Conservation (phyloP, 352 stramenopile genomes). For the Aphanomyces cochlioides region DNA sequence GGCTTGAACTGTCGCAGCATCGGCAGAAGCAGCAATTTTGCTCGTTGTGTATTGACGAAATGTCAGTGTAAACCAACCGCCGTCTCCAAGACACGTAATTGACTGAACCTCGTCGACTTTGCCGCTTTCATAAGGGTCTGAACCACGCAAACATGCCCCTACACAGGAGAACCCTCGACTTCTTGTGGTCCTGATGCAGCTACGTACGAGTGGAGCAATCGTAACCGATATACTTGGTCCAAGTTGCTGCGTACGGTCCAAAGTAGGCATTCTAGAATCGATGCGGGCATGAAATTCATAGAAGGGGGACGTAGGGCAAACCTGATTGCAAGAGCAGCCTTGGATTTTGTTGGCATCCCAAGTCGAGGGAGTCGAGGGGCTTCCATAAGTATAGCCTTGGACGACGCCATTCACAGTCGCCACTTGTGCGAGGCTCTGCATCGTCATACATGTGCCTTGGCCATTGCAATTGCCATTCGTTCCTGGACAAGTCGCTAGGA, state of each 20-base stretch:
- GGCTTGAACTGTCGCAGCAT: slow-evolving; percentile 39
- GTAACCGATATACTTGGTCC: slow-evolving; percentile 41
- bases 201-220: slow-evolving; percentile 17
- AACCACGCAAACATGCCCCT: slow-evolving; percentile 39
- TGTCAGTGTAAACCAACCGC: slow-evolving; percentile 58
- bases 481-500: slow-evolving; percentile 44
- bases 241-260: slow-evolving; percentile 54
- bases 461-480: slow-evolving; percentile 51
- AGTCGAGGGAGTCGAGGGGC: slow-evolving; percentile 53
- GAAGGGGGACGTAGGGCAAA: neutral
- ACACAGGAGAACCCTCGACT: neutral
- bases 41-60: slow-evolving; percentile 61
- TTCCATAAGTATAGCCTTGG: slow-evolving; percentile 55
- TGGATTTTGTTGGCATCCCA: slow-evolving; percentile 88
- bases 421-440: slow-evolving; percentile 54
- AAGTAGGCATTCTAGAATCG: slow-evolving; percentile 51
- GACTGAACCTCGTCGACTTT: slow-evolving; percentile 70
- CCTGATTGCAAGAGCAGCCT: slow-evolving; percentile 59
- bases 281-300: neutral
- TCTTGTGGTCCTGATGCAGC: no score
- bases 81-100: slow-evolving; percentile 48
- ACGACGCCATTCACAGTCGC: slow-evolving; percentile 42
- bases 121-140: slow-evolving; percentile 46
- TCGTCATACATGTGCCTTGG: slow-evolving; percentile 69
- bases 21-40: slow-evolving; percentile 50